Conservation (phyloP, 2,329 filamentous ascomycete genomes). For the Macrophomina tecta region DNA sequence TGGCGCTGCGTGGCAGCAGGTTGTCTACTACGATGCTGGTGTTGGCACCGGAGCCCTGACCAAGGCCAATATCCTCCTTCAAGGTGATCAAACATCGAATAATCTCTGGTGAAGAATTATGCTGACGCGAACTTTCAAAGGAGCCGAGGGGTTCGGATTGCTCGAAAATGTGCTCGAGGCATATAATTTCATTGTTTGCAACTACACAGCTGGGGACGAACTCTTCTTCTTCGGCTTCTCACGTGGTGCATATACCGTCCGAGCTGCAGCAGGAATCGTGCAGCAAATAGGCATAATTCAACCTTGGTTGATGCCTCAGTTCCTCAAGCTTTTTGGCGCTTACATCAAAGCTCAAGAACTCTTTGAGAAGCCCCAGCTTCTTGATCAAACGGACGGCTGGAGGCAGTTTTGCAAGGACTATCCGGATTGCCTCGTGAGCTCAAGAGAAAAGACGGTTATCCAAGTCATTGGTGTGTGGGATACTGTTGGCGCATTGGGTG, state of each 20-base stretch:
- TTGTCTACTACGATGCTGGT: slow-evolving; percentile 59
- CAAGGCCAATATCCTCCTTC: neutral
- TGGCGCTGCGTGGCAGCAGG: slow-evolving; percentile 43
- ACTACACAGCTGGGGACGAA: slow-evolving; percentile 52
- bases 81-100: neutral
- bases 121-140: neutral
- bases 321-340: slow-evolving; percentile 39
- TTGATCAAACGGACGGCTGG: too few relatives aligned
- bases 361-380: neutral
- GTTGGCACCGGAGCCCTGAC: slow-evolving; percentile 44
- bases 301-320: slow-evolving; percentile 53
- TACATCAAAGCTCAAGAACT: slow-evolving; percentile 2
- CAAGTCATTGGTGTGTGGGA: slow-evolving; percentile 57
- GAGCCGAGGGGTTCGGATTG: slow-evolving; percentile 38
- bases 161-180: slow-evolving; percentile 55
- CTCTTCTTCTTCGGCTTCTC: slow-evolving; percentile 54
- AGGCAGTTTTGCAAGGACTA: too few relatives aligned
- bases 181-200: slow-evolving; percentile 59
- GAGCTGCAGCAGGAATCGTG: slow-evolving; percentile 50
- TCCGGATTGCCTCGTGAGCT: too few relatives aligned
- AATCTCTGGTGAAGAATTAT: too few relatives aligned
- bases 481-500: slow-evolving; percentile 36
- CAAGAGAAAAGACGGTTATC: slow-evolving; percentile 35
- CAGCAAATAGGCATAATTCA: slow-evolving; percentile 56
- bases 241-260: slow-evolving; percentile 51